These are phyloP conservation scores for Schwanniomyces occidentalis DNA, from an alignment of 805 yeast genomes.

Conservation along the genomic window DNA sequence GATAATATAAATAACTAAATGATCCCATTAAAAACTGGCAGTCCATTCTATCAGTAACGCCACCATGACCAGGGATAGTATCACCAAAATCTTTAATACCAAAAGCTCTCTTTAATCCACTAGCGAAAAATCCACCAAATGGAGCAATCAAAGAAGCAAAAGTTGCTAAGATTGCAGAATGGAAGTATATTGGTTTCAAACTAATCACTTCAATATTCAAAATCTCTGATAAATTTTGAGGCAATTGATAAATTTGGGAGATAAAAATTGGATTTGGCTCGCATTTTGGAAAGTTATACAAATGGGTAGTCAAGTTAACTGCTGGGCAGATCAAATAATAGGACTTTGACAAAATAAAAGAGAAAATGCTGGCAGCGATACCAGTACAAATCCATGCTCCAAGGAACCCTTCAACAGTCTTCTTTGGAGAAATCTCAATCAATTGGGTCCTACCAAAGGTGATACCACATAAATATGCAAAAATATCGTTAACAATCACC, in stretches of 20 bases:
- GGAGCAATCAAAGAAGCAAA: constrained; percentile 98
- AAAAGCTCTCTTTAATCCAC: constrained; percentile 95
- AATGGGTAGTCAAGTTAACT: constrained; percentile 58
- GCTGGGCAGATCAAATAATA: constrained; percentile 90
- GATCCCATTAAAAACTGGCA: constrained; percentile 98
- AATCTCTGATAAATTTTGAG: constrained; percentile 59
- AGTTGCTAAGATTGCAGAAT: constrained; percentile 80
- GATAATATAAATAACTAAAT: constrained; percentile 87
- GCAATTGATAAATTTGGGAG: constrained; percentile 75
- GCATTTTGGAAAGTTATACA: constrained; percentile 66
- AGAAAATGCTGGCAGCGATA: constrained; percentile 64
- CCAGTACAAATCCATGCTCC: constrained; percentile 98
- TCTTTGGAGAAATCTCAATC: constrained; percentile 92
- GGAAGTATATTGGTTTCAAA: constrained; percentile 87
- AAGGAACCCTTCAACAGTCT: constrained; percentile 94
- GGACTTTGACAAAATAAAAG: constrained; percentile 62
- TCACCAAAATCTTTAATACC: constrained; percentile 97
- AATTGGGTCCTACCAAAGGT: constrained; percentile 93
- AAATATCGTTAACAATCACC: constrained; percentile 92
- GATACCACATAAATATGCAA: constrained; percentile 96
- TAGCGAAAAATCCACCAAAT: constrained; percentile 97
- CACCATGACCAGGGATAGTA: constrained; percentile 99
- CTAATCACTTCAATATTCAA: constrained; percentile 47
- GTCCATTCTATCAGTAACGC: constrained; percentile 95
- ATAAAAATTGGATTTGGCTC: constrained; percentile 87